Evolutionary conservation across 2,329 filamentous ascomycete genomes (phyloP), one percentile per base, ranked within the genome.

Genomic region (Arthrinium phaeospermum): DNA sequence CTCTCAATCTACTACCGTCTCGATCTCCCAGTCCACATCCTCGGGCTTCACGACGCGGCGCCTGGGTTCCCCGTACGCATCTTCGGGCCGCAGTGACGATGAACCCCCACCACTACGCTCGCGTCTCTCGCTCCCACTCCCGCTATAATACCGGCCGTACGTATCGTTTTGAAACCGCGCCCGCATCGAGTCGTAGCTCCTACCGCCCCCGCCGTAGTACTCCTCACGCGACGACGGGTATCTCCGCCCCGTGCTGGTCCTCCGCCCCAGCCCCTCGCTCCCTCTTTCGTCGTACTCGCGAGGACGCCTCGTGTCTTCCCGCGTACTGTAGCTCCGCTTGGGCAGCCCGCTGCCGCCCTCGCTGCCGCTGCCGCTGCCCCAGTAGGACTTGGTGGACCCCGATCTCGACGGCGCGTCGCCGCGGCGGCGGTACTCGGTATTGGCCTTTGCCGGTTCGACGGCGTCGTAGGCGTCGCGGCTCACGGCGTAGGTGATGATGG

Each of bases 21-120:
- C 57, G 10, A 64, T 64, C 34, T 64, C 57, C 57, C 57, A 64
- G 3, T n/a, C 57, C 30, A 64, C 57, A 41, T 64, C 57, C 57
- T 64, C 57, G 4, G 57, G 57, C 57, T 41, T 64, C 34, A 64
- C 57, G 10, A 41, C 12, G 10, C 34, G 34, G 3, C 57, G 57
- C 34, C n/a, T 49, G 19, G 57, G 34, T 19, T 37, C 57, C 34
- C 41, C 34, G 3, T 37, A n/a, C 13, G 51, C 51, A 41, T 34
- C 22, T 41, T 41, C 57, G 19, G 57, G 57, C 19, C 57, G 57
- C 4, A 41, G 57, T 8, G 22, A 22, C 10, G 57, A n/a, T 1
- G 37, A 41, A 10, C 22, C 46, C 46, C 22, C 19, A 4, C 30
- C 22, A 8, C 57, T 10, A 3, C 16, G 53, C 53, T 34, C 57